phyloP scores from a whole-genome alignment of 2,329 filamentous ascomycete genomes.

The Penicillium sp. region DNA sequence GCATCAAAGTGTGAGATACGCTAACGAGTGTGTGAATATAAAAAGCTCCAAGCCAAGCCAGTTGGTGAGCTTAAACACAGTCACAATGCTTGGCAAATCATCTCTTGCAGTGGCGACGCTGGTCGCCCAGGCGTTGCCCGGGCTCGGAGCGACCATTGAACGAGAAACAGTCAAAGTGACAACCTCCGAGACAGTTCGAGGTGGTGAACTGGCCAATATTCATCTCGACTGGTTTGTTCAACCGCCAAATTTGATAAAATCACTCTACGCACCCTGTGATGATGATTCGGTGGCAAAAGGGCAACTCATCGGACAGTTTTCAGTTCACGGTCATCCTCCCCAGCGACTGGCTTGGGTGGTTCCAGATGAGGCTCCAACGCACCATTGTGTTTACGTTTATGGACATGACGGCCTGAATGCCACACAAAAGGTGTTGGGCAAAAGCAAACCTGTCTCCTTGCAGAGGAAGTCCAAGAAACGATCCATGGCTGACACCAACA shows the following conservation, averaged over 20 bases:
- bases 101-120: neutral
- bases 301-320: slow-evolving; percentile 4
- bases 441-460: slow-evolving; percentile 7
- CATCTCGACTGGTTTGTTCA: slow-evolving; percentile 2
- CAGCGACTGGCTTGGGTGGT: slow-evolving; percentile 11
- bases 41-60: neutral
- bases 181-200: slow-evolving; percentile 2
- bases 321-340: slow-evolving; percentile 2
- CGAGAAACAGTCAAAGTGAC: slow-evolving; percentile 2
- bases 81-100: slow-evolving; percentile 1
- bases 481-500: slow-evolving; percentile 4
- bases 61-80: neutral
- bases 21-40: neutral
- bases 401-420: neutral
- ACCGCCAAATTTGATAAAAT: neutral
- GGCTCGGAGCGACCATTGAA: neutral
- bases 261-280: slow-evolving; percentile 1
- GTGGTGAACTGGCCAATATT: slow-evolving; percentile 10
- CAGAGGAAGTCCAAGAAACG: slow-evolving; percentile 3
- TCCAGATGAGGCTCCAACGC: slow-evolving; percentile 2
- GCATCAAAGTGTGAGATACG: neutral
- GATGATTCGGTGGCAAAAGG: neutral
- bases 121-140: neutral
- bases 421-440: neutral
- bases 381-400: slow-evolving; percentile 7